A percentile compares a stretch with the other conserved stretches of the same genome.
These are phyloP conservation scores for Neopestalotiopsis rosae DNA, from an alignment of 2,329 filamentous ascomycete species.

Conservation along the genomic window DNA sequence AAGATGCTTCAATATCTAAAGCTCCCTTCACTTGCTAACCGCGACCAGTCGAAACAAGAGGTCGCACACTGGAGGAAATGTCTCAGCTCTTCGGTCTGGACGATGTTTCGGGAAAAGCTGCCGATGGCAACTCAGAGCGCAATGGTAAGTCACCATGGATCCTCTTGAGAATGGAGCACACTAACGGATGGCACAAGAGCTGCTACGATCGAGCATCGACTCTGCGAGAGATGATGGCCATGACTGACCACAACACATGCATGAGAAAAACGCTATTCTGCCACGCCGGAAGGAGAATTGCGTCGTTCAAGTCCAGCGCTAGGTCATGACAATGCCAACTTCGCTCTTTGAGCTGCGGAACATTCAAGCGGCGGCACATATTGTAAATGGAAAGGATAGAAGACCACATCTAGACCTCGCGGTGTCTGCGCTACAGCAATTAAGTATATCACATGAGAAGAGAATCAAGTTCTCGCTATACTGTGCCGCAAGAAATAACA, in stretches of 20 bases:
- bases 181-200: not conserved
- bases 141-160: not conserved
- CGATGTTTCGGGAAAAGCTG: not conserved
- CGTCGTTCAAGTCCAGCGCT: too few relatives aligned
- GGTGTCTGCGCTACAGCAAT: too few relatives aligned
- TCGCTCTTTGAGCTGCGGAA: too few relatives aligned
- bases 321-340: too few relatives aligned
- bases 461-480: too few relatives aligned
- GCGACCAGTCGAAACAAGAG: not conserved
- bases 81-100: not conserved
- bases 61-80: not conserved
- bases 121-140: not conserved
- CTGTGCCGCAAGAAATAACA: too few relatives aligned
- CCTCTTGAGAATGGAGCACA: not conserved
- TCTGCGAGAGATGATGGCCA: not conserved
- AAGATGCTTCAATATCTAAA: not conserved
- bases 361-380: too few relatives aligned
- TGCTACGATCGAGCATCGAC: not conserved
- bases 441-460: too few relatives aligned
- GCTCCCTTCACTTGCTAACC: conserved; percentile 7
- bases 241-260: not conserved
- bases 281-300: too few relatives aligned
- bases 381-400: too few relatives aligned
- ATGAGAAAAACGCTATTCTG: not conserved
- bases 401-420: too few relatives aligned